Evolutionary conservation across 768 basidiomycete species (phyloP).

Genomic region (Termitomyces heimii): DNA sequence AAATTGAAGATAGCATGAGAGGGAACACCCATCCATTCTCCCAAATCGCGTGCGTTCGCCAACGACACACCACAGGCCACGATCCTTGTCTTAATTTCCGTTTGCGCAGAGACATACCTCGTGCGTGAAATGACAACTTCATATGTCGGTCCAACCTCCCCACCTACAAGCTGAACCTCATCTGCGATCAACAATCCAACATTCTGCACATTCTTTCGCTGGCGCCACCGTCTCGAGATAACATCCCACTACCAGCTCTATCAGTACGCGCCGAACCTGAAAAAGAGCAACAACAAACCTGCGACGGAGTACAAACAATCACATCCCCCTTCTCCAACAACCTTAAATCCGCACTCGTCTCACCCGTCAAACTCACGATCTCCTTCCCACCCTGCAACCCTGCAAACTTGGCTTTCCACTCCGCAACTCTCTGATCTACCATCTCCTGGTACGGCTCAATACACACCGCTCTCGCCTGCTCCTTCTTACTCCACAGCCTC

Average conservation of each 20-base stretch:
- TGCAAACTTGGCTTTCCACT: conserved; percentile 86
- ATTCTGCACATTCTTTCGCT: conserved; percentile 93
- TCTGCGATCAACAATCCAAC: conserved; percentile 92
- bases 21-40: conserved; percentile 96
- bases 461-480: conserved; percentile 83
- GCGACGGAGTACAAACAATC: conserved; percentile 88
- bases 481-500: conserved; percentile 88
- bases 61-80: conserved; percentile 94
- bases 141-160: conserved; percentile 93
- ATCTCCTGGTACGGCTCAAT: conserved; percentile 97
- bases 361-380: conserved; percentile 90
- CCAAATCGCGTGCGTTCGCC: conserved; percentile 91
- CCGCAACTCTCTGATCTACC: conserved; percentile 85
- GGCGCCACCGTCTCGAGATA: conserved; percentile 91
- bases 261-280: background rate
- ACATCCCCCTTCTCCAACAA: conserved; percentile 88
- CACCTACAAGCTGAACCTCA: conserved; percentile 92
- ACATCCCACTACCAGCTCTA: conserved; percentile 76
- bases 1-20: conserved; percentile 98
- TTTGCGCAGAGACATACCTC: conserved; percentile 94
- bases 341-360: conserved; percentile 87
- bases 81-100: conserved; percentile 87
- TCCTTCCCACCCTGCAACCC: conserved; percentile 87
- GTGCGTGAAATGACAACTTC: conserved; percentile 95
- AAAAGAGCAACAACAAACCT: conserved; percentile 43